Percentiles rank a stretch among this genome's conserved stretches.
Evolutionary conservation across 805 yeast genomes (phyloP).

Genomic region (Metschnikowia lochheadii): DNA sequence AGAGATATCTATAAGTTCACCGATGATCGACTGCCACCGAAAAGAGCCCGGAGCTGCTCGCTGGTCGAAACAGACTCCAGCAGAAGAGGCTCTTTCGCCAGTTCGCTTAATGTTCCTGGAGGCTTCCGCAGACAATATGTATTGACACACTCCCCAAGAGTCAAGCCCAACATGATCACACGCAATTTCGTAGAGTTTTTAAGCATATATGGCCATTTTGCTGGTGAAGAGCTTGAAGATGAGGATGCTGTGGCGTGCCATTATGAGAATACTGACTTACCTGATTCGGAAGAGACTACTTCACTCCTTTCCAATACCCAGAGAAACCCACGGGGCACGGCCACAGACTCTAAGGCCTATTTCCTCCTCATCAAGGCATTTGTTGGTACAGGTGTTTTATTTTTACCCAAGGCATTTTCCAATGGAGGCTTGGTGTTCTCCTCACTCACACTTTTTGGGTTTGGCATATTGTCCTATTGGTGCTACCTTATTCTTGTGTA

Average conservation of each 20-base stretch:
- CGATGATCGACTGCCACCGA: conserved; percentile 9
- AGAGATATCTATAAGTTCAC: conserved; percentile 14
- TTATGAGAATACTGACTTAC: conserved; percentile 19
- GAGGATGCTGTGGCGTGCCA: conserved; percentile 55
- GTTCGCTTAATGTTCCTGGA: conserved; percentile 72
- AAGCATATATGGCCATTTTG: conserved; percentile 79
- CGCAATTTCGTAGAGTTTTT: conserved; percentile 73
- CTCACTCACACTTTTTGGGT: conserved; percentile 45
- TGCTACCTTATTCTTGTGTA: conserved; percentile 65
- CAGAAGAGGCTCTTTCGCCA: conserved; percentile 60
- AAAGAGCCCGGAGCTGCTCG: conserved; percentile 14
- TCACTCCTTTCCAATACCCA: conserved; percentile 23
- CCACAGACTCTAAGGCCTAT: conserved; percentile 70
- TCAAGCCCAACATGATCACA: conserved; percentile 49
- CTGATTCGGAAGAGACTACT: conserved; percentile 34
- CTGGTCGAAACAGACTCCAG: conserved; percentile 10
- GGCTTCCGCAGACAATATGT: conserved; percentile 76
- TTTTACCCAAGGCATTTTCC: conserved; percentile 63
- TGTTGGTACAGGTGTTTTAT: conserved; percentile 73
- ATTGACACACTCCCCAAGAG: conserved; percentile 19
- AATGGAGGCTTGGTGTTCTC: conserved; percentile 72
- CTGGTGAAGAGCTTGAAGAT: conserved; percentile 77
- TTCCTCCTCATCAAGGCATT: conserved; percentile 68
- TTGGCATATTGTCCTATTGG: conserved; percentile 72
- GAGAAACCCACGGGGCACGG: conserved; percentile 46